Base-by-base conservation (phyloP, 1,284 basidiomycete species). In the Ceratobasidium sp. region DNA sequence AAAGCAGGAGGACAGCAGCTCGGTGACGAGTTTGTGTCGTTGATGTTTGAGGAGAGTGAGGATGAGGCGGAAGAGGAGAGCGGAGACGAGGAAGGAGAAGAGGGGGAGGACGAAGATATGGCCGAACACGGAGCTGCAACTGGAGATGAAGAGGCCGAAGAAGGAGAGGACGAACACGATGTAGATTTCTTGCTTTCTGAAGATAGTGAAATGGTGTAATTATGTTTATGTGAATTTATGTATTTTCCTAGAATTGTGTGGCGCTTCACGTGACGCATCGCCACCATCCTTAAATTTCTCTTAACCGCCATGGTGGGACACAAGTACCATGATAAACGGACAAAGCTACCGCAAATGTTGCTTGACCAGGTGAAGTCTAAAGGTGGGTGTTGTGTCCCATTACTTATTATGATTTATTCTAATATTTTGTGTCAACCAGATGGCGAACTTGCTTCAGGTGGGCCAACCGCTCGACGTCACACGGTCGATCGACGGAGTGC, bases 11-110 rank as follows among this genome's bases (percentile, higher is more conserved):
- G 64, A 33, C 62, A 71, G 78, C 87, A 91, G 83, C 86, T 93
- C 79, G 91, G 92, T 80, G 92, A 94, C 87, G 93, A 94, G 88
- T 95, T 89, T 86, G 94, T 95, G 83, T 93, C 93, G 84, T 89
- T 95, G 82, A 94, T 91, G 79, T 94, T 94, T 84, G 89, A 92
- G 82, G 93, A 94, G 84, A 93, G 91, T 83, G 87, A 86, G 50
- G 87, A 88, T 6, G 87, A 89, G 38, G 88, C 87, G 54, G 89
- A 89, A 20, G 86, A 86, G 0, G 85, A 86, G 0, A 87, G 87
- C 1, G 87, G 87, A 20, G 61, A 42, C 1, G 82, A 84, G n/a
- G 84, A 83, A 6, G 87, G 87, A 10, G 85, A 71, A 12, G 81
- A 74, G 15, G 81, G 80, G 20, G 84, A 84, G n/a, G 87, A 87